These are phyloP conservation scores for Synchytrium microbalum DNA, from an alignment of 371 early-diverging fungal genomes.

Conservation along the genomic window DNA sequence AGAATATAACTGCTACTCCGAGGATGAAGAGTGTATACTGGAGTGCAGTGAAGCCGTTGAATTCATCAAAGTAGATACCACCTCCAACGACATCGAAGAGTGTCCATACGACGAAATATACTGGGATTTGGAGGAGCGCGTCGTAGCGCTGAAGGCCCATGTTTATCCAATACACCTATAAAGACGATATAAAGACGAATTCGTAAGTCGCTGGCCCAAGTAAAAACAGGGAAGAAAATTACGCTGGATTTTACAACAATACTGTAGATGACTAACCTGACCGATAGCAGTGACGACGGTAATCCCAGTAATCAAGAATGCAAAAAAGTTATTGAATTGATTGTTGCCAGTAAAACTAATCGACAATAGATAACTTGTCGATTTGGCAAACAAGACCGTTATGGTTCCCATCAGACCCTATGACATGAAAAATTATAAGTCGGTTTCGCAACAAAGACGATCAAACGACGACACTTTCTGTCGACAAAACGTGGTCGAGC, in stretches of 20 bases:
- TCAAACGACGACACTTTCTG: too few species aligned
- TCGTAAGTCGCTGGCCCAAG: too few species aligned
- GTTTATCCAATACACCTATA: too few species aligned
- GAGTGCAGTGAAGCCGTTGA: slow-evolving; percentile 51
- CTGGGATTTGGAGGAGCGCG: slow-evolving; percentile 75
- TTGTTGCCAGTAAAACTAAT: slow-evolving; percentile 59
- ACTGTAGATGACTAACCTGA: slow-evolving; percentile 56
- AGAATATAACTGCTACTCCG: slow-evolving; percentile 64
- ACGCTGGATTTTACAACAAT: neutral
- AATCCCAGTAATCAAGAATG: slow-evolving; percentile 65
- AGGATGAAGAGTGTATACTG: slow-evolving; percentile 59
- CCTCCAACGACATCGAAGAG: slow-evolving; percentile 51
- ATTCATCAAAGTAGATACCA: slow-evolving; percentile 80
- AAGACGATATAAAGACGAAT: too few species aligned
- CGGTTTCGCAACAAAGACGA: too few species aligned
- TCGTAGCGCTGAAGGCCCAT: slow-evolving; percentile 77
- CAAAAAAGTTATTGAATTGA: slow-evolving; percentile 55
- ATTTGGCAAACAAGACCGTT: slow-evolving; percentile 77
- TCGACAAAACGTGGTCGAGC: too few species aligned
- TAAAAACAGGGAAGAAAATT: slow-evolving; percentile 6
- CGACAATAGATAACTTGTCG: slow-evolving; percentile 66
- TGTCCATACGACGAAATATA: slow-evolving; percentile 80
- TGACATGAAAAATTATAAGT: slow-evolving; percentile 22
- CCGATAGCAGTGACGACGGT: slow-evolving; percentile 66
- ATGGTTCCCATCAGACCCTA: slow-evolving; percentile 72